Evolutionary conservation across 2,329 filamentous ascomycete species (phyloP), one percentile per base, ranked within the genome.

Genomic region (Arachnopeziza araneosa): DNA sequence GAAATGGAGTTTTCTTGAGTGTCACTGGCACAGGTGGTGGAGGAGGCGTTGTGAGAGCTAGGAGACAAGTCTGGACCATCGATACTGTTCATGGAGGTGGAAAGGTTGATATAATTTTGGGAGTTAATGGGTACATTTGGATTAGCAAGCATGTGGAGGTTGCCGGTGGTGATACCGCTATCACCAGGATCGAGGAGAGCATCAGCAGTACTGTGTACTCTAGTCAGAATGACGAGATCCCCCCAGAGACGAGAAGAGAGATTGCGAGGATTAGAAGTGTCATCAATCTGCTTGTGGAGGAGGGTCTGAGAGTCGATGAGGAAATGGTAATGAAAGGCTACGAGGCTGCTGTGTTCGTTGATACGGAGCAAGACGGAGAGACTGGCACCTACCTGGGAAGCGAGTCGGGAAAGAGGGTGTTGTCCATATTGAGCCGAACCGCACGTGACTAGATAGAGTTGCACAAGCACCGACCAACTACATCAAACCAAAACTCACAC

Each of bases 71-170:
- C 50, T 96, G 95, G 83, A 95, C 91, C 0, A 78, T 96, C 68
- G 83, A 88, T 61, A 76, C 80, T 36, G 69, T 75, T 61, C 74
- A 79, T 63, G 79, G 82, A 36, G 80, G 82, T 36, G 81, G 84
- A 56, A 87, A 86, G 64, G 84, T 99, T 26, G 91, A 97, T 71
- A 85, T 98, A 8, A 83, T 96, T 56, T 80, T 99, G 0, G 95
- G 95, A 1, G 95, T 99, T 49, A 99, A 99, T 70, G 95, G 95
- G 0, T 98, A 96, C 73, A 92, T 98, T 60, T 99, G 91, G 89
- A 93, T 98, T 70, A 87, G 88, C 75, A 93, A 91, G 77, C 91
- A 96, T 69, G 78, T 89, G 8, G 86, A 90, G 66, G 82, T 81
- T 44, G 80, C 81, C n/a, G 77, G 67, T 55, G 55, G 69, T 66